Conservation (phyloP, 1,284 basidiomycete species). For the Porodaedalea pini region DNA sequence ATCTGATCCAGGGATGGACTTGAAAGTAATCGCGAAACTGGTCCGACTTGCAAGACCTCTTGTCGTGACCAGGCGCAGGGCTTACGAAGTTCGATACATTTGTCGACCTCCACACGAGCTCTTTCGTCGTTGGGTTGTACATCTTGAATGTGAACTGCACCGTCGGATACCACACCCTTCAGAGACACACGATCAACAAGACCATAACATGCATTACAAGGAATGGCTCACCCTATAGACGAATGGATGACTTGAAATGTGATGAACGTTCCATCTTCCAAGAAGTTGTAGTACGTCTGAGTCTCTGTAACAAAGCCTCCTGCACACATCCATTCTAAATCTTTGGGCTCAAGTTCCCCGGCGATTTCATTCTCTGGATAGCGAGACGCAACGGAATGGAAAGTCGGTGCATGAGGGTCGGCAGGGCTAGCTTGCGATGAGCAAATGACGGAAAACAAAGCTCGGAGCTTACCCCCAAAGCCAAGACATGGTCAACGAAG, state of each 20-base stretch:
- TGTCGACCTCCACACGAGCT: slow-evolving; percentile 84
- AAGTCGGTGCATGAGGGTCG: slow-evolving; percentile 68
- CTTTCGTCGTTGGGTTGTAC: slow-evolving; percentile 77
- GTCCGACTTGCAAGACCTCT: slow-evolving; percentile 86
- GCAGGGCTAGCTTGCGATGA: slow-evolving; percentile 40
- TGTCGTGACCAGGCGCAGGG: slow-evolving; percentile 73
- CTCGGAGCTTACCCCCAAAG: slow-evolving; percentile 19
- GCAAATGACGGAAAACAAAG: slow-evolving; percentile 6
- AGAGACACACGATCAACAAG: slow-evolving; percentile 5
- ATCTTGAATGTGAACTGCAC: slow-evolving; percentile 96
- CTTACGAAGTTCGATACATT: slow-evolving; percentile 84
- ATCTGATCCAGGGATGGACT: slow-evolving; percentile 60
- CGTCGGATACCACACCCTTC: slow-evolving; percentile 86
- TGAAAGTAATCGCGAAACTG: slow-evolving; percentile 82
- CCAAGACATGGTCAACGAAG: slow-evolving; percentile 16
- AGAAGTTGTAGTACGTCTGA: slow-evolving; percentile 83
- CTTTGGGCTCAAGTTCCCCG: slow-evolving; percentile 68
- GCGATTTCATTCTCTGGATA: slow-evolving; percentile 53
- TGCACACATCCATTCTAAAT: slow-evolving; percentile 81
- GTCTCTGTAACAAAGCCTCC: slow-evolving; percentile 92
- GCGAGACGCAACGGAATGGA: slow-evolving; percentile 70
- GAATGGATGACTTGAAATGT: slow-evolving; percentile 97
- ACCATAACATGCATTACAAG: slow-evolving; percentile 18
- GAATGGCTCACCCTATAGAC: slow-evolving; percentile 74
- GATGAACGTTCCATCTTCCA: slow-evolving; percentile 79